These are phyloP conservation scores for Candida xiaguanensis DNA, from an alignment of 805 yeast genomes.

Conservation along the genomic window DNA sequence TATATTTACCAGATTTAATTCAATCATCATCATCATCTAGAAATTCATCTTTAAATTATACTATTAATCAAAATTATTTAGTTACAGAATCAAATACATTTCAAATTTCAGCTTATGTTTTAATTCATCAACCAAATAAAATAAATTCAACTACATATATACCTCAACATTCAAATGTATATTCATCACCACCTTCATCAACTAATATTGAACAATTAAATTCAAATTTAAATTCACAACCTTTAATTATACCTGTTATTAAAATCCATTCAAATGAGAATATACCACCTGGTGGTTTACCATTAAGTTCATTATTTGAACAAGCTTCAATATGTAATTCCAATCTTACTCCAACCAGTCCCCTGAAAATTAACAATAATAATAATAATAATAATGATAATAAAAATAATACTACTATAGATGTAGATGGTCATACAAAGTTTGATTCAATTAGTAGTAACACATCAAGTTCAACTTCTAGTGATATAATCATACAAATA, in stretches of 20 bases:
- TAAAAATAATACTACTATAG: background rate
- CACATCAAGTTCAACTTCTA: slow-evolving; percentile 5
- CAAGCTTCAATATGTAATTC: background rate
- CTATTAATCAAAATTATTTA: background rate
- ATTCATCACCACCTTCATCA: slow-evolving; percentile 4
- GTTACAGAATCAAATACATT: background rate
- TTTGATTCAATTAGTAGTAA: background rate
- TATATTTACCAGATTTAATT: slow-evolving; percentile 6
- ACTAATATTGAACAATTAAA: background rate
- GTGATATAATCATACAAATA: slow-evolving; percentile 9
- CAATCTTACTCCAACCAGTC: slow-evolving; percentile 1
- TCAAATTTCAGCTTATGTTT: slow-evolving; percentile 6
- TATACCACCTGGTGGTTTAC: slow-evolving; percentile 28
- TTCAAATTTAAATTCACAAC: background rate
- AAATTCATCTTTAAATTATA: too few relatives aligned
- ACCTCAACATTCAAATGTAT: background rate
- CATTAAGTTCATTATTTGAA: slow-evolving; percentile 11
- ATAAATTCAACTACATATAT: background rate
- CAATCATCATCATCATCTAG: too few relatives aligned
- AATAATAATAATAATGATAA: background rate
- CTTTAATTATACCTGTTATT: slow-evolving; percentile 11
- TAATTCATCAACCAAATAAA: slow-evolving; percentile 3
- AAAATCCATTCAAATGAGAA: slow-evolving; percentile 22
- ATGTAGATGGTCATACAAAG: background rate
- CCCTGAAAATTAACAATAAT: background rate